Evolutionary conservation across 192 early-diverging fungal species (phyloP), one percentile per base, ranked within the genome.

Genomic region (Linnemannia schmuckeri): DNA sequence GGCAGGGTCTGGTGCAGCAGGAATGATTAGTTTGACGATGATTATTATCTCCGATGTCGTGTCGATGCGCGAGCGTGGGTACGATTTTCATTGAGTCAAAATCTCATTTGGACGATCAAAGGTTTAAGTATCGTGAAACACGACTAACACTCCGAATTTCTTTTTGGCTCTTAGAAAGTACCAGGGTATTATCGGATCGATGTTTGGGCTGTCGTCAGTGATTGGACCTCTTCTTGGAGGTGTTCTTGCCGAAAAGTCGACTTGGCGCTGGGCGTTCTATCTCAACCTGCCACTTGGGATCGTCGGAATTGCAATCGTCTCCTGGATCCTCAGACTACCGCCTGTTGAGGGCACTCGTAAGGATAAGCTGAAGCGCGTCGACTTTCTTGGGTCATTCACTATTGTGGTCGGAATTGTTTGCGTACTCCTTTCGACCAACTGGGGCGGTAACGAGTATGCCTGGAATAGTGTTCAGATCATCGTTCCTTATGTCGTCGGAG

Each of bases 381-480:
- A 90, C 75, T 86, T 81, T 46, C 35, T 88, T 27, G 89, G 89
- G 37, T 79, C 85, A 4, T 66, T 88, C 37, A 81, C 78, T 7
- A 54, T 90, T 12, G 79, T 90, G 47, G 30, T 73, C 22, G 78
- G 79, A 9, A 76, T 89, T 70, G 71, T 89, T 37, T 81, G 79
- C 24, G 66, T 89, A 24, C 75, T 89, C 3, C 44, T 89, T n/a
- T 72, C 82, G 33, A 76, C 80, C 44, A 82, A 89, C 63, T 89
- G 88, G 88, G 88, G 83, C 0, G 88, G 96, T 15, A 89, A 90
- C 68, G 75, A 90, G 33, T 96, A 93, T 81, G 85, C 89, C 6
- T 97, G 96, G 97, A 90, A 83, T 24, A 90, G 90, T 33, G 89
- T 90, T 27, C 81, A 90, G 7, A 80, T 95, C 27, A 89, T 94